Evolutionary conservation across 2,329 filamentous ascomycete genomes (phyloP).

Genomic region (Sporothrix humicola): DNA sequence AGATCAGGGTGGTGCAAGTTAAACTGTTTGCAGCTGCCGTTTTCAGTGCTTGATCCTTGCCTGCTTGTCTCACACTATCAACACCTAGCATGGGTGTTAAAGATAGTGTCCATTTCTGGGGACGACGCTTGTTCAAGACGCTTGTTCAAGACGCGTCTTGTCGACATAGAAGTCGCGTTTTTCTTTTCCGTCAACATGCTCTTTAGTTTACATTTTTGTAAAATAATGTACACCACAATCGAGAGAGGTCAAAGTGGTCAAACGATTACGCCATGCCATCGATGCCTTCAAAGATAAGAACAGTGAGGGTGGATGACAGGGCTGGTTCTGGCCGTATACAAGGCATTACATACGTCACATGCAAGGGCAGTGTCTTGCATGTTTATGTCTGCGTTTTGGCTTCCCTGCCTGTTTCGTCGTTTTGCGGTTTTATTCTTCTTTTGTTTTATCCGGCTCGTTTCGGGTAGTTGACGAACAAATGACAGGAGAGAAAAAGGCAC

Average conservation of each 20-base stretch:
- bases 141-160: not conserved
- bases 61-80: not conserved
- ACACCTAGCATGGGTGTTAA: not conserved
- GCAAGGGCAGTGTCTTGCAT: not conserved
- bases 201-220: not conserved
- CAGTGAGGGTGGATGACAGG: not conserved
- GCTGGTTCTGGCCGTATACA: not conserved
- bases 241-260: not conserved
- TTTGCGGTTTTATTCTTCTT: not conserved
- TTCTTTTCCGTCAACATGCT: not conserved
- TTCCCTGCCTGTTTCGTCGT: not conserved
- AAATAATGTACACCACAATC: not conserved
- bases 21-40: no score
- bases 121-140: not conserved
- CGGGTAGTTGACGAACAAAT: not conserved
- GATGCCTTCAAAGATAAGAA: not conserved
- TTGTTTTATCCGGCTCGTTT: not conserved
- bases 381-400: no score
- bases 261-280: not conserved
- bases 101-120: conserved; percentile 16
- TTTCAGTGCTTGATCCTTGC: not conserved
- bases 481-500: conserved; percentile 13
- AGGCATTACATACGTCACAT: not conserved
- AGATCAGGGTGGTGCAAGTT: not conserved
- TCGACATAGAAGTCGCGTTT: not conserved